These are phyloP conservation scores for Picea abies DNA, from an alignment of 83 land plant genomes.

Conservation along the genomic window DNA sequence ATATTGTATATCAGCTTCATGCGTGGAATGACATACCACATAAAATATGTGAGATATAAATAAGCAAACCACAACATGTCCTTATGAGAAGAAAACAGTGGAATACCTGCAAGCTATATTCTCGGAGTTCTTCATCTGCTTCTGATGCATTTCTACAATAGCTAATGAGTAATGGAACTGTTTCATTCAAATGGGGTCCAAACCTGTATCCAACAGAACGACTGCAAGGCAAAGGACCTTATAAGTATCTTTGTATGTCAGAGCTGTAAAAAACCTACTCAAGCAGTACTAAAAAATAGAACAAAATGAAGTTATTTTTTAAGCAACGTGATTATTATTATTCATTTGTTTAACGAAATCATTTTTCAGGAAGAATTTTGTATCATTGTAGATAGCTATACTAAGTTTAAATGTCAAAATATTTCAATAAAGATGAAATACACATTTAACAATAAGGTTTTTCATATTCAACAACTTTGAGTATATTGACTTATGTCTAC, in stretches of 20 bases:
- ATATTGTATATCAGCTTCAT: background rate
- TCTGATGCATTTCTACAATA: slow-evolving; percentile 93
- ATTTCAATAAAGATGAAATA: background rate
- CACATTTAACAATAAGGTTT: background rate
- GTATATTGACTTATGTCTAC: background rate
- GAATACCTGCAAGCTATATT: slow-evolving; percentile 92
- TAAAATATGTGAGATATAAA: background rate
- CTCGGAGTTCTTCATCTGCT: slow-evolving; percentile 96
- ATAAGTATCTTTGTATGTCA: background rate
- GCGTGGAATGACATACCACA: background rate
- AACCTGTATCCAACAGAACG: slow-evolving; percentile 47
- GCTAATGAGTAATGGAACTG: slow-evolving; percentile 76
- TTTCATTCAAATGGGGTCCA: no score
- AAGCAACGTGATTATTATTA: background rate
- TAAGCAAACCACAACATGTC: background rate
- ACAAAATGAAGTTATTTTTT: no score
- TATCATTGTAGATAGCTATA: background rate
- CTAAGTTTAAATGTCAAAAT: background rate
- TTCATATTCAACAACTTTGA: no score
- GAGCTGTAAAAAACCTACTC: background rate
- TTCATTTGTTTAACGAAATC: background rate
- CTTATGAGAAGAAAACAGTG: background rate
- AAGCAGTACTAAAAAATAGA: background rate
- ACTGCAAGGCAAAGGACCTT: slow-evolving; percentile 28
- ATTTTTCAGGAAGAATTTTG: background rate